Evolutionary conservation across 1,139 yeast species (phyloP), one percentile per base, ranked within the genome.

Genomic region (Yamadazyma oceani): DNA sequence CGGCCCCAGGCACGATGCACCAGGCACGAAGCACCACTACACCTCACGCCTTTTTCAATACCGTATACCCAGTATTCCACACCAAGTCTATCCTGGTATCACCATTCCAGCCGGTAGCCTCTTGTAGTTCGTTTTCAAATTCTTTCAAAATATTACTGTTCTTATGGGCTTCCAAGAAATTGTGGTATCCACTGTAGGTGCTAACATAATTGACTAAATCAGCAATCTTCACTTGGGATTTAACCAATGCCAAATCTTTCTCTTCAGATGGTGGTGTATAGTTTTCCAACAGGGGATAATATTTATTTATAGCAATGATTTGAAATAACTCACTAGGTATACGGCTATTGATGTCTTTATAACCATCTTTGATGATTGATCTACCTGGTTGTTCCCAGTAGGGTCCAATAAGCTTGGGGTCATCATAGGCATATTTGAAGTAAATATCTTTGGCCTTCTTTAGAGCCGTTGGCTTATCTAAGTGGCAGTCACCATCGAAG

Each of bases 331-430:
- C 56, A 2, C 32, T 10, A 0, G 76, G 74, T 32, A 71, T 65
- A 13, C 55, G 45, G 5, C 50, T 37, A 44, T 68, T 64, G 17
- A 66, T 67, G 16, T 52, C 62, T 4, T 36, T 43, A 41, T 60
- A 61, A 38, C 44, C 49, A 30, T 62, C 41, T 40, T 58, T 58
- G 36, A 70, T 49, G 23, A 67, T 62, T 9, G 42, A 34, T 36
- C 75, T 50, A 3, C 77, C 77, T 1, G 77, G 77, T 40, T 67
- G 69, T 44, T 69, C 73, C 74, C 75, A 69, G 44, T 62, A 56
- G 1, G 71, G 71, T 0, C 77, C 76, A 14, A 69, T 51, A 17
- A 43, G 53, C n/a, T 47, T 38, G 1, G 64, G 61, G 39, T 68
- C 69, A 17, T 61, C 59, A 42, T 70, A 70, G n/a, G 57, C 60